These are phyloP conservation scores for Aspergillus alliaceus DNA, from an alignment of 2,329 filamentous ascomycete species.

Conservation along the genomic window DNA sequence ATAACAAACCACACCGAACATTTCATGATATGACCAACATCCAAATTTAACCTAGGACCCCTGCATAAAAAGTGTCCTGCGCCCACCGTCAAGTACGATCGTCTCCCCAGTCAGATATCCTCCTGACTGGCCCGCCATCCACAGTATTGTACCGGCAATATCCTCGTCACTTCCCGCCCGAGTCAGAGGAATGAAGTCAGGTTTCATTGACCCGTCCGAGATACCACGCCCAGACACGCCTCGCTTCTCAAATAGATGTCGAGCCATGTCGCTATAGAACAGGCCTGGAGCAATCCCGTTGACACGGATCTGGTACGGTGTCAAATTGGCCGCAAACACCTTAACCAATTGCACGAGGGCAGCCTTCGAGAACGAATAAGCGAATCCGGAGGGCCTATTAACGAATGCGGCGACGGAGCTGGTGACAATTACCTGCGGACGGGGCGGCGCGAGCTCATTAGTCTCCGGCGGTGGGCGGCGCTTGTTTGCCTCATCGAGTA, in stretches of 20 bases:
- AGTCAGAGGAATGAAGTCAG: background rate
- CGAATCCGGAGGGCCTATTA: background rate
- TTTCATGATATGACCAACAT: too few species aligned
- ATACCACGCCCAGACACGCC: background rate
- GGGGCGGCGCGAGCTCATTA: background rate
- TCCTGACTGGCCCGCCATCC: background rate
- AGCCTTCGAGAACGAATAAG: background rate
- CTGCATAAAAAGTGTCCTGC: background rate
- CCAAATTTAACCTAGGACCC: too few species aligned
- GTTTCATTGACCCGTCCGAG: background rate
- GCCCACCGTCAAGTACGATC: background rate
- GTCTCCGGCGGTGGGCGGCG: background rate
- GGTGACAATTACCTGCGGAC: background rate
- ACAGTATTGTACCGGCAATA: background rate
- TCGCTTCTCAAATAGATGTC: background rate
- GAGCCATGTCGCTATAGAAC: background rate
- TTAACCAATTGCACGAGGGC: background rate
- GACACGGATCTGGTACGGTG: background rate
- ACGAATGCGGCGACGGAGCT: background rate
- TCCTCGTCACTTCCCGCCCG: background rate
- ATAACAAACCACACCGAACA: too few species aligned
- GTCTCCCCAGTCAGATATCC: background rate
- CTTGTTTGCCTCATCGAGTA: conserved; percentile 31
- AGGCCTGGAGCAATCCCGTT: background rate
- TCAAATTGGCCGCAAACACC: background rate